Evolutionary conservation across 202 grass and related monocot genomes (phyloP), one percentile per base, ranked within the genome.

Genomic region (Elaeis oleifera): DNA sequence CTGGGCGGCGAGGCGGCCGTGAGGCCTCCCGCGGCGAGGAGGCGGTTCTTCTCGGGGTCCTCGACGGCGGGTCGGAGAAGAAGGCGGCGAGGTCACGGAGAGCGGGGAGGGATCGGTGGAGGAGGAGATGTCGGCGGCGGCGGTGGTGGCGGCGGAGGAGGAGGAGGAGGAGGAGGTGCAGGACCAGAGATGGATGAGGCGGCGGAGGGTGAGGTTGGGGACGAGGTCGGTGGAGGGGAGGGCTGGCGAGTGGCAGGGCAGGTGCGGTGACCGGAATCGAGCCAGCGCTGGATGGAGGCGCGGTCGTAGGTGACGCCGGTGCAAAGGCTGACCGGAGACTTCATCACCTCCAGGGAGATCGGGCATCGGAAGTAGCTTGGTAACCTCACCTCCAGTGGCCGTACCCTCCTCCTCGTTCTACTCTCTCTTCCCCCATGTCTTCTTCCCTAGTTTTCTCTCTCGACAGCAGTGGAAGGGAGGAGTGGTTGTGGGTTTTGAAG

Each of bases 301-400:
- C 65, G 65, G 53, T 68, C 65, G 18, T 68, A 68, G 23, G 65
- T 68, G 51, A 39, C 24, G 26, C 65, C 65, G 4, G 65, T 68
- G 65, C 65, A 56, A 23, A 68, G 25, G 51, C 51, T 68, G n/a
- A 68, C 65, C 4, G 65, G 65, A 16, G 54, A 51, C 65, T 28
- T 17, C 65, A 68, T 68, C 51, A 68, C 51, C 65, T 68, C 65
- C 18, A 68, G 65, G 29, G 65, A 68, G 51, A 68, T 68, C 17
- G 65, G 65, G 65, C 65, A 68, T 18, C 65, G 52, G 65, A 68
- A 68, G 11, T 68, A 27, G 65, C 22, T 51, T 28, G 65, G 65
- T 39, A 68, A 14, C 52, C 28, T 55, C 65, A 68, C 52, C 28
- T 68, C 65, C 28, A 68, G 16, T 28, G 65, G 8, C 51, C 18